Conservation (phyloP, 208 protist species). For the Crithidia acanthocephali region DNA sequence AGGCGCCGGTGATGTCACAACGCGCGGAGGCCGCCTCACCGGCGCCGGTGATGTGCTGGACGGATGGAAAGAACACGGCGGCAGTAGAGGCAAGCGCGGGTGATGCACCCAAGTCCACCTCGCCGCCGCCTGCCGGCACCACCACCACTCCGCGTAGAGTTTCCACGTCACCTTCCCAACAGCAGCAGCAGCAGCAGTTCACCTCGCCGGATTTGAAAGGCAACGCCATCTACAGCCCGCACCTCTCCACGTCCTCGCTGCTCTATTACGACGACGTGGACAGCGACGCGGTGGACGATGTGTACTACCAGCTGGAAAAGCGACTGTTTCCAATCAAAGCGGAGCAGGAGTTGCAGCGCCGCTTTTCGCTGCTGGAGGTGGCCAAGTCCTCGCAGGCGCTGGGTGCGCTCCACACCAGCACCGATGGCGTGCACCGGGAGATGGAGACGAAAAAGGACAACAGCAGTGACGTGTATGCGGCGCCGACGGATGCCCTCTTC, state of each 20-base stretch:
- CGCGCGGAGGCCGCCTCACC: not conserved
- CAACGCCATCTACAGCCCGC: slow-evolving; percentile 21
- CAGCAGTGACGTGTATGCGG: not conserved
- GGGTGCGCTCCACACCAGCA: not conserved
- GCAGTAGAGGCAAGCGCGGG: no score
- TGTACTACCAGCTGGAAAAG: slow-evolving; percentile 38
- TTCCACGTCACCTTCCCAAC: not conserved
- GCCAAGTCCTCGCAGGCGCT: not conserved
- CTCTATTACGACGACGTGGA: slow-evolving; percentile 56
- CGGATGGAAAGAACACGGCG: no score
- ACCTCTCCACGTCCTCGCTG: slow-evolving; percentile 46
- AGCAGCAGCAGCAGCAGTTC: not conserved
- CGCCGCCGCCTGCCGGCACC: not conserved
- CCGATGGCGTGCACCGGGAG: not conserved
- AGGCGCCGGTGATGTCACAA: not conserved
- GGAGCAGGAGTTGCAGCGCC: slow-evolving; percentile 13
- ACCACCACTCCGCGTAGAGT: not conserved
- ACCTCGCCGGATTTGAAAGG: not conserved
- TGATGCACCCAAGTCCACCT: not conserved
- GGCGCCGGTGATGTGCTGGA: no score
- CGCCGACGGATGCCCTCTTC: slow-evolving; percentile 11
- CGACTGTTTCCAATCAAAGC: slow-evolving; percentile 18
- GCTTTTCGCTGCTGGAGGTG: not conserved
- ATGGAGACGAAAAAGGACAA: not conserved
- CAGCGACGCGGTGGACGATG: slow-evolving; percentile 36